A percentile compares a stretch with the other conserved stretches of the same genome.
These are phyloP conservation scores for Exophiala spinifera DNA, from an alignment of 2,329 filamentous ascomycete genomes.

Conservation along the genomic window DNA sequence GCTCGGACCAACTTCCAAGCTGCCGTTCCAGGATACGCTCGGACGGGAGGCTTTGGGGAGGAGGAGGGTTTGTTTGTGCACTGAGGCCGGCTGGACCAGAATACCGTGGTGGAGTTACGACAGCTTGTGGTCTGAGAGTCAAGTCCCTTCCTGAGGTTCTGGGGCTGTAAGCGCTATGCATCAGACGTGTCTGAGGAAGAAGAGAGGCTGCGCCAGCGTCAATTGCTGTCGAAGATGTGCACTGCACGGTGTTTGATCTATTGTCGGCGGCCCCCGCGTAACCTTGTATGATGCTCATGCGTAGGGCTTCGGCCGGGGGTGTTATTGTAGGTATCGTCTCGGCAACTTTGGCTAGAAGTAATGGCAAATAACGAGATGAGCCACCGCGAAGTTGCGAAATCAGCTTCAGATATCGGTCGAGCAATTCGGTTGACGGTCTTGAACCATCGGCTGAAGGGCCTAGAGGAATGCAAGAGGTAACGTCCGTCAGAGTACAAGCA, in stretches of 20 bases:
- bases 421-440: constrained; percentile 60
- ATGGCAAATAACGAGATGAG: constrained; percentile 71
- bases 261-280: constrained; percentile 25
- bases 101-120: neutral
- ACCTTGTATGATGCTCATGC: constrained; percentile 23
- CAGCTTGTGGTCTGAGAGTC: neutral
- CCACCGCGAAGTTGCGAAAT: constrained; percentile 70
- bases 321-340: constrained; percentile 58
- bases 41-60: too few relatives aligned
- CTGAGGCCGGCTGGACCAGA: too few relatives aligned
- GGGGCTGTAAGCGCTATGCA: constrained; percentile 11
- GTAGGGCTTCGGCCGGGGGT: constrained; percentile 1
- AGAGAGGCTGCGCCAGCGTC: neutral
- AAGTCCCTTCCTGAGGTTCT: constrained; percentile 3
- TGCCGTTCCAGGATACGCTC: too few relatives aligned
- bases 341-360: constrained; percentile 72
- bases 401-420: constrained; percentile 66
- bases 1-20: too few relatives aligned
- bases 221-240: neutral
- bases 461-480: constrained; percentile 59
- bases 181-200: neutral
- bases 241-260: constrained; percentile 9
- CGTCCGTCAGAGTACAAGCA: constrained; percentile 68
- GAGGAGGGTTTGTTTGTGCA: too few relatives aligned
- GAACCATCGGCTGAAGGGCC: constrained; percentile 3